These are phyloP conservation scores for Voacanga thouarsii DNA, from an alignment of 257 asterid species.

Conservation along the genomic window DNA sequence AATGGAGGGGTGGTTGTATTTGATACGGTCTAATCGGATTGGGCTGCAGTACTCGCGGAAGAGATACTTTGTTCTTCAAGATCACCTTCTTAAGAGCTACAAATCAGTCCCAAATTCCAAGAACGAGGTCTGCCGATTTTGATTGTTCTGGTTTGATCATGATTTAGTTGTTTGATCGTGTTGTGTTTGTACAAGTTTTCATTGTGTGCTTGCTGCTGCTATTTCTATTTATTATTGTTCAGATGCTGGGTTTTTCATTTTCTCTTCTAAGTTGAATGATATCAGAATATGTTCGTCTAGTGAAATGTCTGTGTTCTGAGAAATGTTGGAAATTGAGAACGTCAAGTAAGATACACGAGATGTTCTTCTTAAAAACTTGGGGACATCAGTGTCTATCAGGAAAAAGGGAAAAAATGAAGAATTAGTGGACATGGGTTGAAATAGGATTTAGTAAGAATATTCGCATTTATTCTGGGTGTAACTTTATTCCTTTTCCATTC, in stretches of 20 bases:
- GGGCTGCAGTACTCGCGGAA: slow-evolving; percentile 88
- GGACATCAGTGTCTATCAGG: not conserved
- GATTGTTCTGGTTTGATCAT: not conserved
- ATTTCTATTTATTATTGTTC: not conserved
- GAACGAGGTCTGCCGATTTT: slow-evolving; percentile 43
- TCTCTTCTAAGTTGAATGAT: not conserved
- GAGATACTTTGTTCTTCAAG: slow-evolving; percentile 86
- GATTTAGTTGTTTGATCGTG: not conserved
- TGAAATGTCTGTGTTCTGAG: not conserved
- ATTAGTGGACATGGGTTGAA: not conserved
- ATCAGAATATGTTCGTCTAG: not conserved
- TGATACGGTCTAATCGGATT: slow-evolving; percentile 80
- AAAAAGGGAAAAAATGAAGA: not conserved
- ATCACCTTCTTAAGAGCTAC: slow-evolving; percentile 79
- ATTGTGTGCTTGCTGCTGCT: not conserved
- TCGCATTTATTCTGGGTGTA: not conserved
- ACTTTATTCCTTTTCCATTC: not conserved
- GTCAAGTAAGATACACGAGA: not conserved
- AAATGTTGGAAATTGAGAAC: not conserved
- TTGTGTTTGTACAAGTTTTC: not conserved
- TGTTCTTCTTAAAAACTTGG: not conserved
- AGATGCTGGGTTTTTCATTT: not conserved
- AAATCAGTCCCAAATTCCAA: slow-evolving; percentile 68
- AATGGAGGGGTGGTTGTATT: slow-evolving; percentile 95
- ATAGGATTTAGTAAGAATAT: not conserved